These are phyloP conservation scores for Massarina eburnea DNA, from an alignment of 2,329 filamentous ascomycete species.

Conservation along the genomic window DNA sequence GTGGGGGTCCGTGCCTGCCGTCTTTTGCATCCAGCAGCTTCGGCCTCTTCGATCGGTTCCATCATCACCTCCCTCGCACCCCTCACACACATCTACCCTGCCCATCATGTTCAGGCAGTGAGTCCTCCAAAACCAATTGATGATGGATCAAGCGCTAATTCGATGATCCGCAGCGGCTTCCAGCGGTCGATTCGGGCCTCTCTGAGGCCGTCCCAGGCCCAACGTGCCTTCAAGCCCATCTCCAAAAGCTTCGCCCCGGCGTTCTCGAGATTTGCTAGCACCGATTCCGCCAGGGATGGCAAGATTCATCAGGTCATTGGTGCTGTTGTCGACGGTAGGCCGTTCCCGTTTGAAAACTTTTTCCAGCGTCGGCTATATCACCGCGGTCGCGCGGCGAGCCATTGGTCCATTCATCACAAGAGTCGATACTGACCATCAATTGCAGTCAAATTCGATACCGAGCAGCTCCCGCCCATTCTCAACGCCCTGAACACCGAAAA, in stretches of 20 bases:
- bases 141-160: slow-evolving; percentile 40
- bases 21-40: not conserved
- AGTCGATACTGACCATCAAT: slow-evolving; percentile 34
- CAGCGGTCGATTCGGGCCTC: slow-evolving; percentile 65
- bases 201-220: slow-evolving; percentile 57
- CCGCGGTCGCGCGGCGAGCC: slow-evolving; percentile 18
- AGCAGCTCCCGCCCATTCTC: slow-evolving; percentile 93
- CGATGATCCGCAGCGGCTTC: slow-evolving; percentile 59
- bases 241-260: slow-evolving; percentile 61
- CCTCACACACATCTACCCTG: slow-evolving; percentile 43
- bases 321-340: slow-evolving; percentile 92
- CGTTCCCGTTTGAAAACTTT: slow-evolving; percentile 47
- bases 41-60: slow-evolving; percentile 7
- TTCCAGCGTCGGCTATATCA: slow-evolving; percentile 18
- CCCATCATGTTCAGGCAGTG: slow-evolving; percentile 66
- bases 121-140: slow-evolving; percentile 43
- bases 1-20: too few relatives aligned
- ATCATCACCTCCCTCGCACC: slow-evolving; percentile 27
- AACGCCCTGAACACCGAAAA: slow-evolving; percentile 93
- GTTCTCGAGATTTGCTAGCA: slow-evolving; percentile 64
- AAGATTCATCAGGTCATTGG: slow-evolving; percentile 82
- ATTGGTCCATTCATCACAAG: slow-evolving; percentile 34
- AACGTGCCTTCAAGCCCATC: slow-evolving; percentile 59
- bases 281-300: slow-evolving; percentile 59
- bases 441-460: slow-evolving; percentile 92